Conservation (phyloP, 169 alveolate species). For the Plasmodium inui region DNA sequence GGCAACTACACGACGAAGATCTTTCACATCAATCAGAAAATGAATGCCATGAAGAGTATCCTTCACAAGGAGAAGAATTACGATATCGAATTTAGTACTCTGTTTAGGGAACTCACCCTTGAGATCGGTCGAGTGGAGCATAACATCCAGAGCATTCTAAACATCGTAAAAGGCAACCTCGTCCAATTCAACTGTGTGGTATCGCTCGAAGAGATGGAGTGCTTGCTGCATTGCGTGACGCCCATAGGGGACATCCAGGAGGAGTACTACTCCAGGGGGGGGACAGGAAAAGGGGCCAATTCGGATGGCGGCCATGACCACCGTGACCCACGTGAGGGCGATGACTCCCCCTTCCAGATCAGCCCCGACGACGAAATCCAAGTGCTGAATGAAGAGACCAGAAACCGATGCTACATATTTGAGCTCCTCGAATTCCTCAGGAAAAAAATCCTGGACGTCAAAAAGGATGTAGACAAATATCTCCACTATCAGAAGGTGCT, state of each 20-base stretch:
- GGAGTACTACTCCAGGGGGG: background rate
- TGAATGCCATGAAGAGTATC: conserved; percentile 17
- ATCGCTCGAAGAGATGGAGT: background rate
- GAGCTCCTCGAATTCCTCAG: conserved; percentile 35
- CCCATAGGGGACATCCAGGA: conserved; percentile 17
- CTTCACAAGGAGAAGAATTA: conserved; percentile 28
- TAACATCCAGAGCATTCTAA: background rate
- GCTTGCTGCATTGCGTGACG: background rate
- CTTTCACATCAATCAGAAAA: conserved; percentile 52
- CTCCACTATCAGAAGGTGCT: conserved; percentile 24
- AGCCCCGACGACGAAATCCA: background rate
- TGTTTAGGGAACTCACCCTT: conserved; percentile 1
- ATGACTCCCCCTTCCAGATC: background rate
- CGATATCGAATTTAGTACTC: conserved; percentile 11
- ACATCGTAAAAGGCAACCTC: background rate
- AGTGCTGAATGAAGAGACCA: background rate
- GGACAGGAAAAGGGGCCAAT: background rate
- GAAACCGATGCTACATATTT: conserved; percentile 10
- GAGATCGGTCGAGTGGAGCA: conserved; percentile 20
- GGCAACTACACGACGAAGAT: conserved; percentile 46
- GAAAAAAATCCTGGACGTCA: conserved; percentile 13
- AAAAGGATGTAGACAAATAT: conserved; percentile 59
- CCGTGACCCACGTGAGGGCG: background rate
- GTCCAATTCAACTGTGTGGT: background rate
- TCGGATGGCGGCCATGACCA: background rate